Evolutionary conservation across 305 asterid species (phyloP), one percentile per base, ranked within the genome.

Genomic region (Petunia hybrid): DNA sequence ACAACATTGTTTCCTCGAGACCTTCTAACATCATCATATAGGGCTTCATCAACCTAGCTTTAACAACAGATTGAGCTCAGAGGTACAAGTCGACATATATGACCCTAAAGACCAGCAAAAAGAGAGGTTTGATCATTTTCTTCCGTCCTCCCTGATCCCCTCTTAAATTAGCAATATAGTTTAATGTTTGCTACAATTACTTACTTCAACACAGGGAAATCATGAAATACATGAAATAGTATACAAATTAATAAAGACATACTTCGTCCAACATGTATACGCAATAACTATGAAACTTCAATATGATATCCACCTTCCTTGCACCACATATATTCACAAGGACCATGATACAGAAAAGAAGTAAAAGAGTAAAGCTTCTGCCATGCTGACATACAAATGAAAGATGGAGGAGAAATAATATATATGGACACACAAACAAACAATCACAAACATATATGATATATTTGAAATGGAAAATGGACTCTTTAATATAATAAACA

Each of bases 91-190:
- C 74, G 41, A 66, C 3, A 66, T 6, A 40, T 40, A 39, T 66
- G 48, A 65, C 35, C 57, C 35, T 5, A 4, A 59, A 59, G 1
- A 59, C 63, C 9, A 59, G 9, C 4, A 59, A 59, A 22, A 59
- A 8, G 9, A 59, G 6, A 59, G 9, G 63, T 2, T 14, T 59
- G 63, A 59, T 66, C 74, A 14, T 8, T 66, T 66, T 66, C 36
- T 66, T 40, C 36, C 14, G 40, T 66, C 51, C 74, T 66, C 35
- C 53, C 74, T 66, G 74, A 16, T 14, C 36, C 36, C 36, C 74
- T 14, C 74, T 14, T 14, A 40, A 16, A 2, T 14, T 66, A 66
- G 36, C 36, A 41, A 6, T 41, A 41, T 5, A 67, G 53, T 40
- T 65, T 14, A 66, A 41, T 40, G 8, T 65, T 39, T 39, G 31